phyloP scores from a whole-genome alignment of 805 yeast genomes.

The Saccharomycopsis fibuligera region DNA sequence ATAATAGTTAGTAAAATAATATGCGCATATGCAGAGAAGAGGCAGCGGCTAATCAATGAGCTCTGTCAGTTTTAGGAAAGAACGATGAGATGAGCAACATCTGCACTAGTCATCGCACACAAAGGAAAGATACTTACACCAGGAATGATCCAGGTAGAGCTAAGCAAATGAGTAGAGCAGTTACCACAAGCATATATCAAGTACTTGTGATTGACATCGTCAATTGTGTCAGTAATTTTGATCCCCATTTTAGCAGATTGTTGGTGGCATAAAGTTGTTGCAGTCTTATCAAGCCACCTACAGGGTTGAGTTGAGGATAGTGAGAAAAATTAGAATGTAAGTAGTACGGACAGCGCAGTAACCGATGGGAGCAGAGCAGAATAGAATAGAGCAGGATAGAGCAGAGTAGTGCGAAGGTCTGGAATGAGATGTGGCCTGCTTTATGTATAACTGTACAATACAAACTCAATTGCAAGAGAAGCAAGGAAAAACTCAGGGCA shows the following conservation, averaged over 20 bases:
- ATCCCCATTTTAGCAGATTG: constrained; percentile 21
- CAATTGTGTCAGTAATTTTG: constrained; percentile 16
- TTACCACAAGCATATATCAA: constrained; percentile 11
- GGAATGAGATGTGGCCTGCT: no score
- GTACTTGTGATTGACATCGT: constrained; percentile 9
- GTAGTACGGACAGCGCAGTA: no score
- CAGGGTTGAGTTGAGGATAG: no score
- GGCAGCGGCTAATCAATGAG: neutral
- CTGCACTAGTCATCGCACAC: neutral
- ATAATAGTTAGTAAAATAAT: neutral
- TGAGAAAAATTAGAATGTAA: no score
- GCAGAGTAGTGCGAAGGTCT: no score
- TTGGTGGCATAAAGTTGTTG: no score
- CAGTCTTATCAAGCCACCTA: no score
- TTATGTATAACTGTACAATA: no score
- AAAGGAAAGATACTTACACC: constrained; percentile 16
- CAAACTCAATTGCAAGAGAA: no score
- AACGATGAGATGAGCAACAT: neutral
- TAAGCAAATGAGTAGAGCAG: constrained; percentile 17
- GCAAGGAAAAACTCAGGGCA: no score
- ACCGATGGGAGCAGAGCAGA: no score
- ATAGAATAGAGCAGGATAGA: no score
- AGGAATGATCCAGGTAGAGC: constrained; percentile 20
- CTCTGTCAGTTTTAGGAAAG: neutral
- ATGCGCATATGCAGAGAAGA: neutral